Base-by-base conservation (phyloP, 345 rosid species). In the Carallia brachiata region DNA sequence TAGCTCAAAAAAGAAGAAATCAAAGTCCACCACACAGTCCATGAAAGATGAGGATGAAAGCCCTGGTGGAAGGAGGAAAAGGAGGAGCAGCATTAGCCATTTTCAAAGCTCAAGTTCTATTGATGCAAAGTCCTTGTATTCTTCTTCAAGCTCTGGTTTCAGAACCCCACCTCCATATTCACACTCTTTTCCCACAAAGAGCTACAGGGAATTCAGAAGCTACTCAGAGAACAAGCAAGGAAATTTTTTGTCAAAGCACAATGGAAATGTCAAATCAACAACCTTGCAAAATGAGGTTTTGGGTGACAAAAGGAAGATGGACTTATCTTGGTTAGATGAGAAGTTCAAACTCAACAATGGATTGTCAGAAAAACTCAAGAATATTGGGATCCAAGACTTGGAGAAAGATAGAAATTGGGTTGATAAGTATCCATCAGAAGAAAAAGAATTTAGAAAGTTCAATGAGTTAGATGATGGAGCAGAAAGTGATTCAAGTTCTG, bases 401-500 rank as follows among this genome's bases (percentile, higher is more conserved):
- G 79, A 74, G 55, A 83, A 82, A 27, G 70, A 76, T 56, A 79
- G 69, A 71, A 50, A 62, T 53, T 77, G 74, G 83, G 78, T 40
- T 60, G 76, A 72, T 47, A 58, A 54, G 18, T 39, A 36, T 66
- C 62, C 39, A 19, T 61, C 71, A 13, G 62, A 62, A 30, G 63
- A 62, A 53, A 70, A 78, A 47, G 84, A 70, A 73, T 72, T 70
- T 68, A 72, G 69, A 73, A 81, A 77, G 68, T 79, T 67, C 63
- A 72, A 32, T 32, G 81, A 77, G 27, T 73, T 70, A 12, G 94
- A 91, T 70, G 89, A 82, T 63, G 91, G 91, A 6, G 88, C 85
- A 52, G 96, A 89, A 37, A 94, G 96, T 70, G 98, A 94, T 83
- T 89, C 97, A 28, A 94, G 98, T 77, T 94, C 97, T 61, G 98